Base-by-base conservation (phyloP, 2,329 filamentous ascomycete genomes). In the Fusarium lateritium region DNA sequence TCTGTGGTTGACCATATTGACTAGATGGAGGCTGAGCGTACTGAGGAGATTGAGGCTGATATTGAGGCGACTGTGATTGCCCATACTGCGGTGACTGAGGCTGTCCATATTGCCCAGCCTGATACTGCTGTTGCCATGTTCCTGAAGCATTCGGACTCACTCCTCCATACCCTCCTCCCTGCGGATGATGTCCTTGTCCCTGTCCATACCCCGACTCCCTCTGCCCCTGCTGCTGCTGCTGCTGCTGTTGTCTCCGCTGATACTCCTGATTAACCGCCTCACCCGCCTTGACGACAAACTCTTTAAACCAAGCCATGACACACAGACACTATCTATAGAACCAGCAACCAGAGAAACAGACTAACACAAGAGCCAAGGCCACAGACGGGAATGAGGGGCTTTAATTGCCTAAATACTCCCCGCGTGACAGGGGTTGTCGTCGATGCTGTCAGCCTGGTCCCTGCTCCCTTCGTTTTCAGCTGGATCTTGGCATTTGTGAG, bases 251-350 rank as follows among this genome's bases (percentile, higher is more conserved):
- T 42, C 62, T 44, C 50, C 51, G 49, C 28, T 71, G 70, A 69
- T 56, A 67, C 57, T 73, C 72, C 24, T 71, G 62, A 21, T 58
- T 63, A 33, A 70, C 72, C 51, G 71, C 62, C 24, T 74, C 71
- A 8, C 70, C 72, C 5, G 67, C 73, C 55, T 74, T 76, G 8
- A 63, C 70, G 9, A 76, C 44, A 19, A 71, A 56, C 4, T 64
- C 70, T 6, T 67, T 68, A 5, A 75, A 45, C 55, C 73, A 71
- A 17, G 68, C 71, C 73, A 75, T 75, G 26, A 17, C 10, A 31
- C 8, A 31, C 22, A 38, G 11, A 11, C n/a, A 10, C 4, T 7
- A 26, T 15, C 22, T 24, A 24, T 24, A 36, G 8, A 36, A n/a
- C 5, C 7, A 36, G 17, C 14, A 36, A 36, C 17, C 14, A 6